A percentile compares a stretch with the other conserved stretches of the same genome.
Conservation (phyloP, 768 basidiomycete species). For the Phaeotremella fagi region DNA sequence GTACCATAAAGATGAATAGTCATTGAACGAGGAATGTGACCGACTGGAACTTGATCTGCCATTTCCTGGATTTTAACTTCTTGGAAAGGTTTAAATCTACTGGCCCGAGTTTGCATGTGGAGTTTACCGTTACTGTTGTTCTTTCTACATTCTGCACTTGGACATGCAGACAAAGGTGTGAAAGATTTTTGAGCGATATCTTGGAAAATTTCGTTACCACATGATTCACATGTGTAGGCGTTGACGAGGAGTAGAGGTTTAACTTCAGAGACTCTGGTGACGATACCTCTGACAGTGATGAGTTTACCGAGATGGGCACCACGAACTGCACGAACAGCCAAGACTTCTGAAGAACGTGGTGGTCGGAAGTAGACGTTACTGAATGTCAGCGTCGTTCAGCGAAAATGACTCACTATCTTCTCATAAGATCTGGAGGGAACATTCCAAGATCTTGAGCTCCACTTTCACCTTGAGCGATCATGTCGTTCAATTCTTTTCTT, state of each 20-base stretch:
- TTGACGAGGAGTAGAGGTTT: constrained; percentile 95
- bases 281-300: constrained; percentile 95
- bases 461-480: constrained; percentile 48
- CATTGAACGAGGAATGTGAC: constrained; percentile 98
- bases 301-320: constrained; percentile 81
- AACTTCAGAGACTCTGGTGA: constrained; percentile 97
- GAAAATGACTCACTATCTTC: constrained; percentile 76
- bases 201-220: constrained; percentile 97
- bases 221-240: constrained; percentile 96
- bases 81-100: constrained; percentile 95
- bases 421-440: constrained; percentile 84
- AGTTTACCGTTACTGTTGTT: constrained; percentile 83
- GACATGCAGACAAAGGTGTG: constrained; percentile 82
- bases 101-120: constrained; percentile 97
- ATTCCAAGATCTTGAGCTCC: constrained; percentile 47
- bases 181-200: constrained; percentile 91
- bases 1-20: constrained; percentile 88
- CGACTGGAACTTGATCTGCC: constrained; percentile 99
- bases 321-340: constrained; percentile 89
- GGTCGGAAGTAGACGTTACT: constrained; percentile 96
- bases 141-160: constrained; percentile 74
- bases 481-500: constrained; percentile 78
- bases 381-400: constrained; percentile 3
- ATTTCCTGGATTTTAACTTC: constrained; percentile 99
- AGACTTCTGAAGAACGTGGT: constrained; percentile 50